These are phyloP conservation scores for Penicillium sp. DNA, from an alignment of 2,329 filamentous ascomycete species.

Conservation along the genomic window DNA sequence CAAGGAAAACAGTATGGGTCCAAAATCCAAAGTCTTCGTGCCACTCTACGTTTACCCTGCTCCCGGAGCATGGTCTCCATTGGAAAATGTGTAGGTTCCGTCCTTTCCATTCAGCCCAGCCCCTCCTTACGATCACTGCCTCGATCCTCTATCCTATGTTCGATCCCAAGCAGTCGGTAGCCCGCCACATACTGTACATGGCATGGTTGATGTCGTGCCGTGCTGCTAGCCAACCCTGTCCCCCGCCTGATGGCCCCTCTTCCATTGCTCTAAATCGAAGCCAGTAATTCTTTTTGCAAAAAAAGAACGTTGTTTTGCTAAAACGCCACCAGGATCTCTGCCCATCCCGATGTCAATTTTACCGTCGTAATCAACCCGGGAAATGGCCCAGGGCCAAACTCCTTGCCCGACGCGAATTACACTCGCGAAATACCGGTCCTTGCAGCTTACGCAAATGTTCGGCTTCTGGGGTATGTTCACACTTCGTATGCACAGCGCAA, in stretches of 20 bases:
- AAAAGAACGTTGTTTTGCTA: slow-evolving; percentile 23
- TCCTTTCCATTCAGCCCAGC: slow-evolving; percentile 22
- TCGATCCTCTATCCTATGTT: slow-evolving; percentile 12
- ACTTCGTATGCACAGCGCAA: slow-evolving; percentile 55
- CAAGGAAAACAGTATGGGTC: slow-evolving; percentile 44
- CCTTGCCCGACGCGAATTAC: slow-evolving; percentile 53
- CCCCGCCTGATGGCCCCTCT: slow-evolving; percentile 6
- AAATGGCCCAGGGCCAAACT: slow-evolving; percentile 53
- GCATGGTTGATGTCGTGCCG: slow-evolving; percentile 22
- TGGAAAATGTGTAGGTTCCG: slow-evolving; percentile 52
- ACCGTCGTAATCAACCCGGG: slow-evolving; percentile 59
- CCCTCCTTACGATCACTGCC: slow-evolving; percentile 13
- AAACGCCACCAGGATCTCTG: slow-evolving; percentile 42
- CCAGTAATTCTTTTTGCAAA: slow-evolving; percentile 14
- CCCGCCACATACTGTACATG: slow-evolving; percentile 13
- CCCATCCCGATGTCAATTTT: slow-evolving; percentile 53
- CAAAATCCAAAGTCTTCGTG: slow-evolving; percentile 52
- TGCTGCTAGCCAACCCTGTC: slow-evolving; percentile 13
- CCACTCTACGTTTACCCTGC: slow-evolving; percentile 58
- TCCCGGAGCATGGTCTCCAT: slow-evolving; percentile 54
- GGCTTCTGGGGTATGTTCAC: slow-evolving; percentile 58
- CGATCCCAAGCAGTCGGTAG: slow-evolving; percentile 21
- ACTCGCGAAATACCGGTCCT: slow-evolving; percentile 50
- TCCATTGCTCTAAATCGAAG: slow-evolving; percentile 23
- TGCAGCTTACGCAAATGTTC: slow-evolving; percentile 54